Evolutionary conservation across 2,329 filamentous ascomycete species (phyloP), one percentile per base, ranked within the genome.

Genomic region (Aspergillus ustus): DNA sequence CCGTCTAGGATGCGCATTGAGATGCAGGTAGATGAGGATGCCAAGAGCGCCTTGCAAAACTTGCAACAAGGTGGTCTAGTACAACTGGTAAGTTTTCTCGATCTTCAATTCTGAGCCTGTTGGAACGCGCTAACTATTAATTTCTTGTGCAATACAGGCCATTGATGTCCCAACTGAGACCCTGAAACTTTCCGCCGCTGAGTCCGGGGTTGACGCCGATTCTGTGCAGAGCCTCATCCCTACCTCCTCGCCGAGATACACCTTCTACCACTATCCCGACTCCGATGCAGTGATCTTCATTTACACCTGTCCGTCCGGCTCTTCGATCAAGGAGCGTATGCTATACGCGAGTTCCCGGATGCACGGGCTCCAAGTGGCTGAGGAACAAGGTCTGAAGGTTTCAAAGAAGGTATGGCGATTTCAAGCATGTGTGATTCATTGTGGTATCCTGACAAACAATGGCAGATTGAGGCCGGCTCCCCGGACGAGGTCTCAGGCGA

Each of bases 241-340:
- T 15, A 60, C 77, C 11, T 78, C 79, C 44, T 84, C 86, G 65
- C 87, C 87, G 13, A 78, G 85, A 59, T 89, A 88, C 70, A 81
- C 82, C 4, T 88, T 89, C 69, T 89, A 88, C 73, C 80, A 83
- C 55, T 82, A 86, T 64, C 77, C 79, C 6, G 75, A 78, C 37
- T 78, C 78, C 13, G 74, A 77, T 7, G 70, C 75, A 2, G 79
- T 88, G 13, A 74, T 89, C 22, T 89, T 89, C 74, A 83, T 89
- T 61, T 89, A 88, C 70, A 88, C 87, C 20, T 89, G 87, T 72
- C 87, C 87, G 13, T 81, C 82, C 0, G 79, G 71, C 13, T 85
- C 84, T 15, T 87, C 85, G 72, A 85, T 89, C 72, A 88, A 87
- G 75, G 86, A 89, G 73, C 80, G 87, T 59, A 89, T 89, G 87